Percentiles rank a stretch among this genome's conserved stretches.
These are phyloP conservation scores for Neurospora sp. DNA, from an alignment of 495 filamentous ascomycete species.

Conservation along the genomic window DNA sequence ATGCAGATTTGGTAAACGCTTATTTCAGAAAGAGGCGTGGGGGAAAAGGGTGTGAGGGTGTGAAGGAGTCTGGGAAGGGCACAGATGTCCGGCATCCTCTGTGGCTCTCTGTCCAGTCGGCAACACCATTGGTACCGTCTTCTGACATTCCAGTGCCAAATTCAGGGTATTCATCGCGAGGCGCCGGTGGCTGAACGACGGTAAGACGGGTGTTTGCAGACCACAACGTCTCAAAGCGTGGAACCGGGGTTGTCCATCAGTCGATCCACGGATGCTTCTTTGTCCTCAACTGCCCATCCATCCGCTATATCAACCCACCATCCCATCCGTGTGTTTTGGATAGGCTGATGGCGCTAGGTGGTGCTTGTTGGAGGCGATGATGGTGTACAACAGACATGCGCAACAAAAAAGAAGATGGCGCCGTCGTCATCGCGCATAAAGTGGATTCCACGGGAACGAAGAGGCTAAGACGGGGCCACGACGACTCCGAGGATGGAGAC, in stretches of 20 bases:
- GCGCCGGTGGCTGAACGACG: background rate
- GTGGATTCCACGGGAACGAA: background rate
- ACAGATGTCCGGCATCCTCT: slow-evolving; percentile 8
- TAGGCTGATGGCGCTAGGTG: background rate
- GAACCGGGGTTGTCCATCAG: background rate
- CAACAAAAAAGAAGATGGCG: background rate
- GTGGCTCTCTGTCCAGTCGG: background rate
- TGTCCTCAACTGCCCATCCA: background rate
- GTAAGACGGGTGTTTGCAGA: background rate
- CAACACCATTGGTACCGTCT: background rate
- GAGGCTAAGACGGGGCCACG: background rate
- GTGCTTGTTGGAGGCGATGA: background rate
- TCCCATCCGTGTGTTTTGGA: background rate
- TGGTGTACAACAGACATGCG: background rate
- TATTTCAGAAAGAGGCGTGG: slow-evolving; percentile 8
- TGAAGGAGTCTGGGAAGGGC: background rate
- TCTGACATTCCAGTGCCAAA: background rate
- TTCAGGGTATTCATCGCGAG: background rate
- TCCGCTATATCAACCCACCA: background rate
- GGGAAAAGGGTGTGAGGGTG: slow-evolving; percentile 4
- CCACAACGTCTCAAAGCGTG: background rate
- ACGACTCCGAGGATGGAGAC: background rate
- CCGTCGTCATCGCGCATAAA: background rate
- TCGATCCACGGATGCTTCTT: background rate
- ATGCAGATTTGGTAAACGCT: slow-evolving; percentile 21